Evolutionary conservation across 257 asterid genomes (phyloP), one percentile per base, ranked within the genome.

Genomic region (Solanum paucissectum): DNA sequence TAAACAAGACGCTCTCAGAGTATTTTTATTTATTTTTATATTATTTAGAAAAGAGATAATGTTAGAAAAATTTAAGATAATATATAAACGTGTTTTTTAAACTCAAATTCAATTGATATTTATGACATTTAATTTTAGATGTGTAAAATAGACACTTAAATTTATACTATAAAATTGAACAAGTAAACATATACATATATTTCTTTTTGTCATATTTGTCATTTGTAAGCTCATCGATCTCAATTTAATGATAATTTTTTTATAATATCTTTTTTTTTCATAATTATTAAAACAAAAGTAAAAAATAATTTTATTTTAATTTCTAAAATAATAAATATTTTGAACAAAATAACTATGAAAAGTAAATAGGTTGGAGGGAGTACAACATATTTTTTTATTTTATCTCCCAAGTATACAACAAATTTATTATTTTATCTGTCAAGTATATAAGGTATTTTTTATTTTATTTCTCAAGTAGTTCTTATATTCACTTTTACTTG

Each of bases 1-100:
- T 42, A 25, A 58, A 34, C 73, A 83, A 7, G 87, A 55, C 89
- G 10, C 42, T 87, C 72, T 1, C 32, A 32, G 71, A 96, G 94
- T 20, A 7, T 9, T 60, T 60, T 23, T 46, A 3, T 46, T 20
- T 7, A 3, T 60, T 60, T 23, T 46, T 2, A 13, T 46, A 46
- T 23, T 62, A 62, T 62, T 62, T 62, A 4, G 71, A 62, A 62
- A 62, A 62, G 58, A 62, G 29, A 9, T 12, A n/a, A 9, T 9
- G 32, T 62, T n/a, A 4, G 9, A 62, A 62, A n/a, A 3, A 62
- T n/a, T 62, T 62, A 2, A 11, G 11, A 58, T 8, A 23, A 8
- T 21, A 52, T 52, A 5, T 52, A 0, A 18, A 52, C 8, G 9
- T 52, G 0, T 18, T 16, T 14, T 52, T 52, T 52, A 3, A 55